Evolutionary conservation across 2,329 filamentous ascomycete genomes (phyloP), one percentile per base, ranked within the genome.

Genomic region (Botrytis sinoallii): DNA sequence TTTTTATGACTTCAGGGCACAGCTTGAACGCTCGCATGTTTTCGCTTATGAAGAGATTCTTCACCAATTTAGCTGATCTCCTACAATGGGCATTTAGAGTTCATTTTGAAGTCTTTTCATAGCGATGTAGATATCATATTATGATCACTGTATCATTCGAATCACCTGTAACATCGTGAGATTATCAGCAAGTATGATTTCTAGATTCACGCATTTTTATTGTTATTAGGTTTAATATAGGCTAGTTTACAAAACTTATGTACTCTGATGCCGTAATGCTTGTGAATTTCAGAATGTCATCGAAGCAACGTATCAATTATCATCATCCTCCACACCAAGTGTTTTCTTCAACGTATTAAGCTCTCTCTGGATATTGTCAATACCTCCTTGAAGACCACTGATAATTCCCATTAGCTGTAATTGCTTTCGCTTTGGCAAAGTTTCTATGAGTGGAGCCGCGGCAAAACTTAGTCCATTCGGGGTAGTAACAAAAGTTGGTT

Each of bases 311-410:
- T 64, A 68, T 68, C 55, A 72, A 60, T 52, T 74, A 67, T 76
- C 76, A 66, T 79, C 78, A 46, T 81, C 80, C 48, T 80, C 79
- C 67, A 81, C 79, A 22, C 80, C 80, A 46, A 81, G 73, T 12
- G 77, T 77, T 52, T 71, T 78, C 73, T 80, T 81, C 60, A 81
- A 68, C 20, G 75, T 73, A 71, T 80, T 76, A 38, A 81, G 73
- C 48, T 81, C 79, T 55, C 76, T 73, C 46, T 80, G 79, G 18
- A 81, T 74, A 76, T 80, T 78, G 61, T 80, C 77, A 75, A 81
- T 81, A 9, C 80, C 80, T 14, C 78, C 77, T 57, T 81, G 78
- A n/a, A 81, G 70, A 1, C 80, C 80, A 73, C 78, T 79, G 7
- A 81, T 71, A 16, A 81, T 71, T 9, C 78, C 78, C 70, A 80